phyloP scores from a whole-genome alignment of 441 rosid species.

The Eugenia klotzschiana region DNA sequence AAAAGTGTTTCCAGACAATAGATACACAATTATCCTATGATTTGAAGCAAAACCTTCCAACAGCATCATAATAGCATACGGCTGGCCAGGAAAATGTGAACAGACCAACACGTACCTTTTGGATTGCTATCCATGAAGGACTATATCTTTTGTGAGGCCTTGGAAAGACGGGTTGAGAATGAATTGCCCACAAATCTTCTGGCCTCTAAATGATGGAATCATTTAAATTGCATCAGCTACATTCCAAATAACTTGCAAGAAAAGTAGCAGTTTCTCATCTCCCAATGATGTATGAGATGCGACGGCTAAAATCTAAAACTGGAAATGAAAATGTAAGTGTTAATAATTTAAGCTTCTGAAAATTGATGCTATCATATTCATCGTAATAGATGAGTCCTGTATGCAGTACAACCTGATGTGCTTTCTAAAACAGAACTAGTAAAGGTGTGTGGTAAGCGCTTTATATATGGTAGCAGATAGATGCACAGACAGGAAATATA shows the following conservation, averaged over 20 bases:
- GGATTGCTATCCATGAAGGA: conserved; percentile 73
- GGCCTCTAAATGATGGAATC: conserved; percentile 51
- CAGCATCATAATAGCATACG: not conserved
- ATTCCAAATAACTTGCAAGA: not conserved
- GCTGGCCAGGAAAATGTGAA: not conserved
- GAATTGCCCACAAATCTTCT: conserved; percentile 87
- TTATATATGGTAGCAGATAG: not conserved
- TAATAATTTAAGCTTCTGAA: not conserved
- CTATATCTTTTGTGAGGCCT: conserved; percentile 68
- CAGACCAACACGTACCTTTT: conserved; percentile 30
- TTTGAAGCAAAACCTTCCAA: not conserved
- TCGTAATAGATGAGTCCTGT: not conserved
- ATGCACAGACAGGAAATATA: not conserved
- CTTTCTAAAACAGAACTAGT: not conserved
- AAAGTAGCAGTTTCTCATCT: not conserved
- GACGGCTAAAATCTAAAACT: not conserved
- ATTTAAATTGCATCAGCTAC: conserved; percentile 5
- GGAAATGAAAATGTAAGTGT: not conserved
- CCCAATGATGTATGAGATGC: not conserved
- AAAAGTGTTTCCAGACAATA: not conserved
- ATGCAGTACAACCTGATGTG: not conserved
- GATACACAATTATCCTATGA: not conserved
- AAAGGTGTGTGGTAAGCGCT: not conserved
- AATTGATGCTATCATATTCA: not conserved
- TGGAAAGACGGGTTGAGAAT: conserved; percentile 68